Percentiles rank a stretch among this genome's conserved stretches.
Conservation (phyloP, 306 rosid species). For the Fragaria nilgerrensis region DNA sequence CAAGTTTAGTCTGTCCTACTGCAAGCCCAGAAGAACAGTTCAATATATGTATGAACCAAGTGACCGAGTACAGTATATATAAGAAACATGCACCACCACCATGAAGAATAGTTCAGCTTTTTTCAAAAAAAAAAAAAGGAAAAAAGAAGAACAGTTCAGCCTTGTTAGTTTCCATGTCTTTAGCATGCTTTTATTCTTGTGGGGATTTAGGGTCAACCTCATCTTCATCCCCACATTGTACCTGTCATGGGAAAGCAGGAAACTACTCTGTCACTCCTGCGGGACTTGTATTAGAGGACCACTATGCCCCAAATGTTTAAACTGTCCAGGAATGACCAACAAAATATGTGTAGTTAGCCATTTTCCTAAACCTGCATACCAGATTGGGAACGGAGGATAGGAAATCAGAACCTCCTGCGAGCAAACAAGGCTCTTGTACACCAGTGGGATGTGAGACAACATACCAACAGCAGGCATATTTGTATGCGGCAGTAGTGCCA, state of each 20-base stretch:
- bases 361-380: background rate
- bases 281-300: background rate
- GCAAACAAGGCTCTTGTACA: background rate
- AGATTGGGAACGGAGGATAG: background rate
- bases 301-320: background rate
- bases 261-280: background rate
- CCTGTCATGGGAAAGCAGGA: constrained; percentile 7
- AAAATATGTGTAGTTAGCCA: background rate
- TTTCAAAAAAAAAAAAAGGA: too few relatives aligned
- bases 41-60: constrained; percentile 28
- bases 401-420: background rate
- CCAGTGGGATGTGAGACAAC: background rate
- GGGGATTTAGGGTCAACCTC: constrained; percentile 24
- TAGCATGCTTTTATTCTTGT: constrained; percentile 26
- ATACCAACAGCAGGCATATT: background rate
- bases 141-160: background rate
- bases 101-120: background rate
- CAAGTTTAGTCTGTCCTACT: constrained; percentile 37
- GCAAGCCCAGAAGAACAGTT: constrained; percentile 23
- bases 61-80: constrained; percentile 38
- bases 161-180: constrained; percentile 2
- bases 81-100: constrained; percentile 21
- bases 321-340: background rate
- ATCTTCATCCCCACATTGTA: constrained; percentile 25
- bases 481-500: background rate